Conservation (phyloP, 768 basidiomycete species). For the Kwoniella heveanensis region DNA sequence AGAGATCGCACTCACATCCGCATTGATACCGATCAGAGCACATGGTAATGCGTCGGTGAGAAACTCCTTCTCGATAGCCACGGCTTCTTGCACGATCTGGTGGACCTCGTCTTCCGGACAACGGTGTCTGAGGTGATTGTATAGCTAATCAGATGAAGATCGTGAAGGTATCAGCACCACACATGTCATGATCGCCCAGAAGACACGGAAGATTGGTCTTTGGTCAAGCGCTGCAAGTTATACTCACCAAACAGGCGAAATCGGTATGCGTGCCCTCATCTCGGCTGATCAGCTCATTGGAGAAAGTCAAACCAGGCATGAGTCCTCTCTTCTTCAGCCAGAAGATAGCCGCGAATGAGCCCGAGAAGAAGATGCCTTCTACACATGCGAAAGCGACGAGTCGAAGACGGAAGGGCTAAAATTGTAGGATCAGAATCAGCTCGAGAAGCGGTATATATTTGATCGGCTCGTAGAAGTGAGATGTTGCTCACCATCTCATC, state of each 20-base stretch:
- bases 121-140: slow-evolving; percentile 45
- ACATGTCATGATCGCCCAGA: no score
- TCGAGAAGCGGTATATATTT: no score
- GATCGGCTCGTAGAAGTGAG: no score
- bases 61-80: slow-evolving; percentile 56
- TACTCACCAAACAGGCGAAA: slow-evolving; percentile 39
- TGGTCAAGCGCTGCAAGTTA: background rate
- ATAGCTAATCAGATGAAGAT: no score
- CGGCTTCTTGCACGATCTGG: slow-evolving; percentile 53
- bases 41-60: slow-evolving; percentile 54
- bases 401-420: slow-evolving; percentile 20
- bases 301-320: slow-evolving; percentile 55
- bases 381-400: slow-evolving; percentile 56
- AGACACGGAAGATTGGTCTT: no score
- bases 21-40: slow-evolving; percentile 55
- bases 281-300: slow-evolving; percentile 51
- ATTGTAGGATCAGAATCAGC: no score
- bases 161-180: no score
- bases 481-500: slow-evolving; percentile 46
- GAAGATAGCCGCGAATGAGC: slow-evolving; percentile 56
- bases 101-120: slow-evolving; percentile 45
- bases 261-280: slow-evolving; percentile 52
- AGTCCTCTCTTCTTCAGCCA: slow-evolving; percentile 57
- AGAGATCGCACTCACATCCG: slow-evolving; percentile 22
- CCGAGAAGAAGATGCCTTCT: slow-evolving; percentile 57